Evolutionary conservation across 2,329 filamentous ascomycete species (phyloP), one percentile per base, ranked within the genome.

Genomic region (Diplodia sapinea): DNA sequence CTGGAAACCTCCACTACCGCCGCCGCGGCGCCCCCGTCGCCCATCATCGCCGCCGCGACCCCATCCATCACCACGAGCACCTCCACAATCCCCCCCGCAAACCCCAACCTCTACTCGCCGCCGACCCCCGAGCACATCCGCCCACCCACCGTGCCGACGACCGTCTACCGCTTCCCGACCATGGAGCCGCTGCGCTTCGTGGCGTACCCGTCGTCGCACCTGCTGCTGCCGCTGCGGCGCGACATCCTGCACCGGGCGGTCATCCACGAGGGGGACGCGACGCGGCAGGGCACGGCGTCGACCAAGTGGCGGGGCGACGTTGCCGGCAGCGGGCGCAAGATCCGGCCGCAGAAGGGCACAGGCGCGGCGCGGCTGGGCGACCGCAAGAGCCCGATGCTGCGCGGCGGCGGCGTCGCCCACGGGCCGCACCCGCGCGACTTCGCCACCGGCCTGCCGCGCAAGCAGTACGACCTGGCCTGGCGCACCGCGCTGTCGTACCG

Each of bases 391-490:
- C 95, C 95, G 2, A 87, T 96, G 78, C 81, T 93, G 51, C 85
- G 86, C 70, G 95, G 95, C 71, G 95, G 95, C 79, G 94, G 93
- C 80, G 94, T 96, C 73, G 84, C 89, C 0, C 92, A 93, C 75
- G 95, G 95, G n/a, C 95, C 95, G 33, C 89, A 94, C 73, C 94
- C 94, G 31, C 87, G 95, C 77, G 93, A 98, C 81, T 99, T 99
- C 77, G 87, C 88, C 69, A 96, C 94, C 26, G 86, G 86, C 17
- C 84, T 99, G 66, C 93, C 91, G 73, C 86, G 86, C 76, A 98
- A 98, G 83, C 88, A 97, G 57, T 99, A 99, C 82, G 94, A 98
- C 80, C 85, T 96, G 73, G 95, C 95, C 11, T 98, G 93, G 92
- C 88, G 95, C 76, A 98, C 91, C 52, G 95, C 95, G 12, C 85